A percentile compares a stretch with the other conserved stretches of the same genome.
These are phyloP conservation scores for Yamadazyma atmosphaerica DNA, from an alignment of 1,139 yeast genomes.

Conservation along the genomic window DNA sequence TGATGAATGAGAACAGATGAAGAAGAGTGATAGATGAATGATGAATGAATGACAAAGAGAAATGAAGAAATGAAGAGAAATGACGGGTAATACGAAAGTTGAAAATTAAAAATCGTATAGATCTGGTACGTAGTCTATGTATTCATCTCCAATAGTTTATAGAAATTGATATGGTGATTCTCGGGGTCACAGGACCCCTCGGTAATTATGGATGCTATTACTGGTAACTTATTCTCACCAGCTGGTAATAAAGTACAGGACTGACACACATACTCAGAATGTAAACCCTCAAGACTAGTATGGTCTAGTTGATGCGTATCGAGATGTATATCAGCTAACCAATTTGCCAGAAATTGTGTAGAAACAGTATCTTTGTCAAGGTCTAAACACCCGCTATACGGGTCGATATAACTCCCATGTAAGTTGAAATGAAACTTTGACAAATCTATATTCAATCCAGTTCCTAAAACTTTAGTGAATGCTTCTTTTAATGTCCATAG, in stretches of 20 bases:
- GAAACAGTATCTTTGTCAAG: background rate
- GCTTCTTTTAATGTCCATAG: slow-evolving; percentile 78
- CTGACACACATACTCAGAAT: background rate
- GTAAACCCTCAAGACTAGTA: no score
- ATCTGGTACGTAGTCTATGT: background rate
- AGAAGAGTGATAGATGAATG: no score
- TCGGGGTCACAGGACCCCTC: slow-evolving; percentile 10
- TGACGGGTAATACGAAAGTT: no score
- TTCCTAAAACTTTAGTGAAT: slow-evolving; percentile 60
- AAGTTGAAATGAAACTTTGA: slow-evolving; percentile 20
- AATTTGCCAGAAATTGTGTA: slow-evolving; percentile 1
- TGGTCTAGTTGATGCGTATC: background rate
- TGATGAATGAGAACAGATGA: no score
- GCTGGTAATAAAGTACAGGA: background rate
- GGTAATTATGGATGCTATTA: slow-evolving; percentile 25
- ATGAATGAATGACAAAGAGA: no score
- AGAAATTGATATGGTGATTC: background rate
- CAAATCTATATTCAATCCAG: slow-evolving; percentile 59
- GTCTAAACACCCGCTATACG: slow-evolving; percentile 3
- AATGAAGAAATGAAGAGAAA: no score
- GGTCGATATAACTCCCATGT: background rate
- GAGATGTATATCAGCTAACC: slow-evolving; percentile 3
- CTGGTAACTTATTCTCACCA: slow-evolving; percentile 20
- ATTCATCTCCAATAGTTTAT: background rate
- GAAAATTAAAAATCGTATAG: no score